These are phyloP conservation scores for Lepidium sativum DNA, from an alignment of 345 rosid species.

Conservation along the genomic window DNA sequence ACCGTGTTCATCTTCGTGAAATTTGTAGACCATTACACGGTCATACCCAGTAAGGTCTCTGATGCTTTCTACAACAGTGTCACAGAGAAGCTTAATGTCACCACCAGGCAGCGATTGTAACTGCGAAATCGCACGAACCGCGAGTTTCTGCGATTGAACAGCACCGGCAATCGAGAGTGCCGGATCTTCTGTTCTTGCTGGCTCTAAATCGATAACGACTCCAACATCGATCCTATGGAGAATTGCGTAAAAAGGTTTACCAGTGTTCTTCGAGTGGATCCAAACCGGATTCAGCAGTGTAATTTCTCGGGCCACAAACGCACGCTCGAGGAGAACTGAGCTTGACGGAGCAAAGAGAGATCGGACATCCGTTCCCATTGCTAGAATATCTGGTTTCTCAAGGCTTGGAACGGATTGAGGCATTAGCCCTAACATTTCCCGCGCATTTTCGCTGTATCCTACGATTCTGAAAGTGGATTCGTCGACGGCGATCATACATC, in stretches of 20 bases:
- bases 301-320: constrained; percentile 84
- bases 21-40: constrained; percentile 95
- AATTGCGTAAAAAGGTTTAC: constrained; percentile 84
- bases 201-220: constrained; percentile 91
- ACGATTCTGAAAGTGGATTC: constrained; percentile 59
- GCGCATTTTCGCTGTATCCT: constrained; percentile 77
- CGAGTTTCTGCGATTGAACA: constrained; percentile 93
- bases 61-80: constrained; percentile 83
- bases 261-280: constrained; percentile 79
- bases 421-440: constrained; percentile 73
- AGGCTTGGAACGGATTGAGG: constrained; percentile 81
- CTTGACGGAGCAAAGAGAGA: constrained; percentile 59
- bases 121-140: constrained; percentile 83
- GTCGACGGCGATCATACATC: constrained; percentile 83
- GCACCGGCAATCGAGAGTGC: constrained; percentile 96
- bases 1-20: constrained; percentile 99
- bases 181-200: constrained; percentile 91
- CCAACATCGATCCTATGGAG: constrained; percentile 94
- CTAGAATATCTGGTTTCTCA: constrained; percentile 54
- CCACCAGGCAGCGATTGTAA: constrained; percentile 94
- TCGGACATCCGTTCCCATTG: constrained; percentile 65
- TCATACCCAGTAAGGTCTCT: constrained; percentile 87
- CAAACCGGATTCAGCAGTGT: constrained; percentile 83
- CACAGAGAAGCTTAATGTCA: constrained; percentile 78
- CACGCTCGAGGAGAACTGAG: constrained; percentile 55